These are phyloP conservation scores for Vachellia pachyceras DNA, from an alignment of 306 rosid species.

Conservation along the genomic window DNA sequence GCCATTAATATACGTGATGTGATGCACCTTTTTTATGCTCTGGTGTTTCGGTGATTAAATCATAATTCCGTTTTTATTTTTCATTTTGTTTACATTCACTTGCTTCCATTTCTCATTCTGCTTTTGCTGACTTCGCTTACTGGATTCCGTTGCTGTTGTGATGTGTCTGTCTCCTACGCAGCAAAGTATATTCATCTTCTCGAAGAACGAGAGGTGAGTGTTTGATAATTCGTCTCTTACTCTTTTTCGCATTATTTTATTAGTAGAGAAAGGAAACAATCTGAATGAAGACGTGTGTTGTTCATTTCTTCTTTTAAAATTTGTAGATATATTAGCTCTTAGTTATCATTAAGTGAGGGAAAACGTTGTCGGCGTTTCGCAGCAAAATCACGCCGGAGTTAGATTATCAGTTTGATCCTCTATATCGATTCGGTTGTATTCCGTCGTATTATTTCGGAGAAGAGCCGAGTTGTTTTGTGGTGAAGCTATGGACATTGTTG, in stretches of 20 bases:
- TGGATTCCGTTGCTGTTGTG: neutral
- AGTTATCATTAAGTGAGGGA: neutral
- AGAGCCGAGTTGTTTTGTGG: neutral
- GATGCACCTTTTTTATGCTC: neutral
- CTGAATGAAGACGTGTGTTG: neutral
- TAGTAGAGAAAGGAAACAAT: neutral
- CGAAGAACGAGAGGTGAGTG: neutral
- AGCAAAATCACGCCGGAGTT: conserved; percentile 12
- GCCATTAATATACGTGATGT: too few species aligned
- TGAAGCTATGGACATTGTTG: conserved; percentile 57
- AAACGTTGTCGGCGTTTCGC: neutral
- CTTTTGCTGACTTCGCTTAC: neutral
- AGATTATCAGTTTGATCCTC: neutral
- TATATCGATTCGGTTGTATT: neutral
- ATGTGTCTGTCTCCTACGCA: conserved; percentile 3
- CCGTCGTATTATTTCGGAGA: neutral
- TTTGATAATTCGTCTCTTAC: neutral
- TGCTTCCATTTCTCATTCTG: neutral
- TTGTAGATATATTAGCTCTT: conserved; percentile 6
- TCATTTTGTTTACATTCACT: neutral
- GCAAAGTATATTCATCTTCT: neutral
- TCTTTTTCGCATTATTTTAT: neutral
- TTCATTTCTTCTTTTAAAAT: neutral
- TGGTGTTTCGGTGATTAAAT: neutral
- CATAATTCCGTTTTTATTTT: neutral